Evolutionary conservation across 2,329 filamentous ascomycete genomes (phyloP).

Genomic region (Trichoderma aggressivum): DNA sequence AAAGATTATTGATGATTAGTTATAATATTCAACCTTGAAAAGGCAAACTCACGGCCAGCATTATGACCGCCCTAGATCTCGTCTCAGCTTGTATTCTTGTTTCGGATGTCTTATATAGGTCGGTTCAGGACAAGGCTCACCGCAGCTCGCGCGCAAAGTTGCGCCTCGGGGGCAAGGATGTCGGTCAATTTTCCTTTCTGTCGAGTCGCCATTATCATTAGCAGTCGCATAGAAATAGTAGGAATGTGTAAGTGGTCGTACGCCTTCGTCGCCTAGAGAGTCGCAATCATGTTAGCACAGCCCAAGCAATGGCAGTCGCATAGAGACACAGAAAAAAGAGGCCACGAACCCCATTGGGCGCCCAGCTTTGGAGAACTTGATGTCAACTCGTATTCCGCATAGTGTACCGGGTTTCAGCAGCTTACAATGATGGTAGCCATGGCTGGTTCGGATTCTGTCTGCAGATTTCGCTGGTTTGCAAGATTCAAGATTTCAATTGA

Average conservation of each 20-base stretch:
- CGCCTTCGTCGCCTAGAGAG: slow-evolving; percentile 35
- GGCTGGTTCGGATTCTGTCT: not conserved
- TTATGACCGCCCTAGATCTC: slow-evolving; percentile 31
- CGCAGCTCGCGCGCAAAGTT: slow-evolving; percentile 34
- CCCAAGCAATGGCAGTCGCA: slow-evolving; percentile 24
- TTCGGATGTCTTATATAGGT: slow-evolving; percentile 8
- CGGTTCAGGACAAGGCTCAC: slow-evolving; percentile 27
- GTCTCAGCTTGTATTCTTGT: slow-evolving; percentile 21
- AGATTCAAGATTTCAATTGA: slow-evolving; percentile 1
- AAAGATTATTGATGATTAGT: not conserved
- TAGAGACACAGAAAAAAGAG: slow-evolving; percentile 16
- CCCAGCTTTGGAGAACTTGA: slow-evolving; percentile 25
- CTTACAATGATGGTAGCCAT: slow-evolving; percentile 14
- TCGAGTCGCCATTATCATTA: slow-evolving; percentile 22
- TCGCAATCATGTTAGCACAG: slow-evolving; percentile 24
- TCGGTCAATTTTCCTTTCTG: slow-evolving; percentile 39
- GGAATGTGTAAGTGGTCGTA: slow-evolving; percentile 23
- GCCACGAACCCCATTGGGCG: slow-evolving; percentile 38
- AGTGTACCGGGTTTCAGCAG: not conserved
- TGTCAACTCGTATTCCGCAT: not conserved
- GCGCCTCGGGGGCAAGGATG: slow-evolving; percentile 31
- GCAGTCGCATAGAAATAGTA: slow-evolving; percentile 5
- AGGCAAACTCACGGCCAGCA: slow-evolving; percentile 22
- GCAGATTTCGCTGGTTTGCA: not conserved
- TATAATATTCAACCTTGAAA: slow-evolving; percentile 16